These are phyloP conservation scores for Iodosphaeria phyllophila DNA, from an alignment of 2,329 filamentous ascomycete species.

Conservation along the genomic window DNA sequence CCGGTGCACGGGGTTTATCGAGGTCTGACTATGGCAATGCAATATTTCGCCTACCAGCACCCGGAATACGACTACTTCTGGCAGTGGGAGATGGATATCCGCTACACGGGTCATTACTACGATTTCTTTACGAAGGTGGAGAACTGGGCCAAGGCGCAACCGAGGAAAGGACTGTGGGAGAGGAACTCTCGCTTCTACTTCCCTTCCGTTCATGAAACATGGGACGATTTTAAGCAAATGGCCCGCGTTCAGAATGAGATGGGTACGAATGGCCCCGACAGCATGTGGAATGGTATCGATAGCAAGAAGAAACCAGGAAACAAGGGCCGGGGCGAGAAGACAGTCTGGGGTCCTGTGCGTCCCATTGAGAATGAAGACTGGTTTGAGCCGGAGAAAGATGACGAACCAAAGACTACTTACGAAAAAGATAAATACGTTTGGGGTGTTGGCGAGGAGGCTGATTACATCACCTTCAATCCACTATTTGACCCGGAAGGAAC, in stretches of 20 bases:
- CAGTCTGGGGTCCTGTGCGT: slow-evolving; percentile 68
- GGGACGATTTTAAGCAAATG: slow-evolving; percentile 67
- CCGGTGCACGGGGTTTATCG: slow-evolving; percentile 86
- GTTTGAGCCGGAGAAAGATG: slow-evolving; percentile 56
- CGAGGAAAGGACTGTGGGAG: slow-evolving; percentile 67
- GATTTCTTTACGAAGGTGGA: slow-evolving; percentile 52
- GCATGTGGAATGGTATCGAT: slow-evolving; percentile 40
- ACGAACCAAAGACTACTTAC: slow-evolving; percentile 48
- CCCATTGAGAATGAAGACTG: slow-evolving; percentile 50
- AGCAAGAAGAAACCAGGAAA: slow-evolving; percentile 21
- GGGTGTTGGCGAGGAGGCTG: slow-evolving; percentile 81
- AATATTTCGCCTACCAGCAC: slow-evolving; percentile 77
- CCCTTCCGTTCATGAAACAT: slow-evolving; percentile 55
- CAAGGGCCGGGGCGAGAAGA: too few species aligned
- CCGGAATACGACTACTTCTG: slow-evolving; percentile 83
- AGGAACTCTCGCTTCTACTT: slow-evolving; percentile 63
- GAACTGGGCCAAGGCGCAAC: slow-evolving; percentile 52
- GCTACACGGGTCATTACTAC: slow-evolving; percentile 78
- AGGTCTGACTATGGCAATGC: slow-evolving; percentile 83
- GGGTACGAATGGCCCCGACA: slow-evolving; percentile 44
- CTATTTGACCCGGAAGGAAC: slow-evolving; percentile 82
- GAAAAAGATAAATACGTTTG: slow-evolving; percentile 69
- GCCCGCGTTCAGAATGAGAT: slow-evolving; percentile 57
- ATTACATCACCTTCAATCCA: slow-evolving; percentile 80
- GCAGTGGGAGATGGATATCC: slow-evolving; percentile 91